Percentiles rank a stretch among this genome's conserved stretches.
Evolutionary conservation across 179 eudicot genomes (phyloP).

Genomic region (Amaranthus tricolor): DNA sequence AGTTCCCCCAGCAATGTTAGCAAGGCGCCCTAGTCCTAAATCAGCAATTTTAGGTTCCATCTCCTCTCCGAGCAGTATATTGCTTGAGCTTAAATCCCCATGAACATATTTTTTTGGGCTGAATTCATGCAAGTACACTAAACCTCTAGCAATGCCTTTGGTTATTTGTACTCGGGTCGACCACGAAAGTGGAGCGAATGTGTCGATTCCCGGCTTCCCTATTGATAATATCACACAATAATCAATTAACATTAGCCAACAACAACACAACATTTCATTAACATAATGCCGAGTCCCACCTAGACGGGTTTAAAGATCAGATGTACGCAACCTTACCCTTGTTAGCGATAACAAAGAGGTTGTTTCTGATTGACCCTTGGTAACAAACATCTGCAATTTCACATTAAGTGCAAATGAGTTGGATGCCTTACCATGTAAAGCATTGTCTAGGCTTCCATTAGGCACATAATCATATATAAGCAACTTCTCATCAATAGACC

Average conservation of each 20-base stretch:
- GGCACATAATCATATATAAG: constrained; percentile 77
- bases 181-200: constrained; percentile 80
- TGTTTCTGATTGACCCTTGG: too few species aligned
- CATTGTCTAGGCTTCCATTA: constrained; percentile 74
- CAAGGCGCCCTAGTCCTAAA: constrained; percentile 91
- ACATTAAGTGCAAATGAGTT: too few species aligned
- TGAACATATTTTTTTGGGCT: constrained; percentile 96
- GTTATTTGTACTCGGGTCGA: constrained; percentile 55
- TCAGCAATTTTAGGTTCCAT: constrained; percentile 85
- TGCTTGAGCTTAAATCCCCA: constrained; percentile 84
- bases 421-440: constrained; percentile 74
- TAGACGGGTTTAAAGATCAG: too few species aligned
- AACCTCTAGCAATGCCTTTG: constrained; percentile 81
- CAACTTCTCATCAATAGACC: constrained; percentile 97
- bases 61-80: constrained; percentile 59
- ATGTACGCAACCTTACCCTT: too few species aligned
- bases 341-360: too few species aligned
- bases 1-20: constrained; percentile 80
- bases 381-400: too few species aligned
- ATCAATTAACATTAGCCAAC: not conserved
- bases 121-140: constrained; percentile 78
- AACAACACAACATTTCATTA: not conserved
- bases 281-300: not conserved
- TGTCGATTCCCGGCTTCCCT: constrained; percentile 66
- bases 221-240: constrained; percentile 19